Evolutionary conservation across 2,329 filamentous ascomycete species (phyloP).

Genomic region (Talaromyces sp.): DNA sequence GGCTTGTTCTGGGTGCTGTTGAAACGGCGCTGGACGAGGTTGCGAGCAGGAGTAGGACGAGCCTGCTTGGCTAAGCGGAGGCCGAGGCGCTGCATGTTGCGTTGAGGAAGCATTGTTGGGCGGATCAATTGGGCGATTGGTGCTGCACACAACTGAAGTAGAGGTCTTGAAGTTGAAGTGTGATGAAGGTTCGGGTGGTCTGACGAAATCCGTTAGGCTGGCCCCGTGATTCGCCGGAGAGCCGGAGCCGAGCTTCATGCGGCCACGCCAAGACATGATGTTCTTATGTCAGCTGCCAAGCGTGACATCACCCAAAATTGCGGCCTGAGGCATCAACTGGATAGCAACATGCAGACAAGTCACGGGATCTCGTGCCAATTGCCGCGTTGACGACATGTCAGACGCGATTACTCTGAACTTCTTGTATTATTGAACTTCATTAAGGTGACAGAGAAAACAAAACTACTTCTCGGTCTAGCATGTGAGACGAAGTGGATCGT

Average conservation of each 20-base stretch:
- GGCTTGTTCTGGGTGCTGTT: slow-evolving; percentile 58
- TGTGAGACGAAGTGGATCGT: slow-evolving; percentile 6
- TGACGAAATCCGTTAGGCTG: slow-evolving; percentile 28
- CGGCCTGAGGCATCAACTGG: neutral
- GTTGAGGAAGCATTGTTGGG: slow-evolving; percentile 61
- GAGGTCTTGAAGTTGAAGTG: slow-evolving; percentile 18
- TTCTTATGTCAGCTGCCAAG: slow-evolving; percentile 25
- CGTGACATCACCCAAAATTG: slow-evolving; percentile 22
- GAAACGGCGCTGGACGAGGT: slow-evolving; percentile 65
- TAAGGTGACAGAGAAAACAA: neutral
- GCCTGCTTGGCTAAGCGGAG: slow-evolving; percentile 62
- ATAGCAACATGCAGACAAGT: neutral
- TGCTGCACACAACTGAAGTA: neutral
- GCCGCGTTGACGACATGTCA: slow-evolving; percentile 2
- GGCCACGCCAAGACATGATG: slow-evolving; percentile 2
- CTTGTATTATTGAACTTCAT: neutral
- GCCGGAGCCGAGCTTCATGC: slow-evolving; percentile 6
- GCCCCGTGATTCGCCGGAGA: slow-evolving; percentile 29
- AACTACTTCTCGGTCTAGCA: neutral
- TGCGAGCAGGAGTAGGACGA: slow-evolving; percentile 54
- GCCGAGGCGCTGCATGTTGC: slow-evolving; percentile 58
- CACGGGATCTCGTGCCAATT: slow-evolving; percentile 6
- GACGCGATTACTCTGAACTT: neutral
- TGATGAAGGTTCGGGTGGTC: slow-evolving; percentile 21
- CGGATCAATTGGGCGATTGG: slow-evolving; percentile 21